Conservation (phyloP, 1,139 yeast species). For the Yamadazyma conglobata region DNA sequence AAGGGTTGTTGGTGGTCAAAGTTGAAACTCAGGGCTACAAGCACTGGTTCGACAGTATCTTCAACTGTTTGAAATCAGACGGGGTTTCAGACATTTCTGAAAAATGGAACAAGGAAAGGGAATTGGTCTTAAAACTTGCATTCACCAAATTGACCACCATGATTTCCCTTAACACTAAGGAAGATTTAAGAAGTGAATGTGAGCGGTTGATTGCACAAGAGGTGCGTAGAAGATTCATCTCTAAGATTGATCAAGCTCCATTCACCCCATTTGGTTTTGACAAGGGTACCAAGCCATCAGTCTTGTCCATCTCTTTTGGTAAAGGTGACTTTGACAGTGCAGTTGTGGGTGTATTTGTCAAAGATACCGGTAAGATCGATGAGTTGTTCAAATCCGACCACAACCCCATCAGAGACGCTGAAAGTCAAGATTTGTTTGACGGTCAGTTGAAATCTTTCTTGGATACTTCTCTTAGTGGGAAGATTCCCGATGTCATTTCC, state of each 20-base stretch:
- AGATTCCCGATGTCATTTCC: constrained; percentile 82
- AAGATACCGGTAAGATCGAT: constrained; percentile 75
- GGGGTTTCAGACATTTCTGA: constrained; percentile 78
- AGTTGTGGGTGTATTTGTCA: constrained; percentile 74
- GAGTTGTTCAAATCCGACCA: constrained; percentile 77
- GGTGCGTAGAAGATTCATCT: constrained; percentile 65
- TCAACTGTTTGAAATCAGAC: constrained; percentile 69
- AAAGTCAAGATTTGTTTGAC: constrained; percentile 51
- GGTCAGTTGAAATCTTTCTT: constrained; percentile 46
- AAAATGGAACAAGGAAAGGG: constrained; percentile 81
- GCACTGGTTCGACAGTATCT: constrained; percentile 45
- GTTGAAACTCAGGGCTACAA: constrained; percentile 44
- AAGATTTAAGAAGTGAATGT: constrained; percentile 75
- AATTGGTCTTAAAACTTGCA: constrained; percentile 61
- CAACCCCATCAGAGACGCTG: constrained; percentile 60
- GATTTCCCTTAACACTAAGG: constrained; percentile 76
- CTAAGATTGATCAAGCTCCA: constrained; percentile 89
- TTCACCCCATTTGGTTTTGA: constrained; percentile 76
- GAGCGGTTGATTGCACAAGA: constrained; percentile 66
- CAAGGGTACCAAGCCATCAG: constrained; percentile 80
- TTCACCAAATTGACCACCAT: constrained; percentile 65
- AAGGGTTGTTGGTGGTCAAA: constrained; percentile 51
- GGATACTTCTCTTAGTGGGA: constrained; percentile 33
- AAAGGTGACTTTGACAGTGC: constrained; percentile 85
- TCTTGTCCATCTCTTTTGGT: constrained; percentile 80